Evolutionary conservation across 192 early-diverging fungal genomes (phyloP), one percentile per base, ranked within the genome.

Genomic region (Cladochytrium replicatum): DNA sequence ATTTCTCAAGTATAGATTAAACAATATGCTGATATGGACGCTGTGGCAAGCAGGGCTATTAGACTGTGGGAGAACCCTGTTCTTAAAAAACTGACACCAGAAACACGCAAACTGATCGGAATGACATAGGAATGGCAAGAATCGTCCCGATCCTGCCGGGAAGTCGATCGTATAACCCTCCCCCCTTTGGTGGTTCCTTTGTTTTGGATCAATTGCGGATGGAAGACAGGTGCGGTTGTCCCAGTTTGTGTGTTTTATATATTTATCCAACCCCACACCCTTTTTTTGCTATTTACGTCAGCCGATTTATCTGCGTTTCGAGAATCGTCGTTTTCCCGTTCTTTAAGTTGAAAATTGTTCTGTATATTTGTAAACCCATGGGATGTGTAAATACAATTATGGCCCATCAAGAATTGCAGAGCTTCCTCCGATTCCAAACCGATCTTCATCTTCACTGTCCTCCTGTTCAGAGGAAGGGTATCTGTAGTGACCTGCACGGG

Each of bases 61-160:
- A 63, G 63, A 27, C 28, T 66, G 9, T 75, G 72, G 72, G 68
- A 75, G 46, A 54, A 52, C 30, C 57, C 67, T 7, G 30, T 59
- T 29, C 37, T 69, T 39, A 57, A 55, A 27, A 55, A 52, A 6
- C 52, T 69, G 57, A 43, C 50, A 1, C 52, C 51, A 22, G 61
- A 63, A 19, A 15, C 34, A 1, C 29, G 60, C 3, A 54, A 55
- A 28, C 41, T 46, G 9, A 37, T 61, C 6, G 60, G 60, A 41
- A 52, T 43, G 32, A 46, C 24, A 52, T 52, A 42, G 41, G 44
- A 22, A 27, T 31, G 13, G n/a, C 43, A 11, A 44, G 22, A 22
- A 19, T 11, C 2, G 21, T 19, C n/a, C 11, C 11, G 13, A 22
- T n/a, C 29, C 11, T 26, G 2, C 13, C 43, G 19, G 29, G 29